Evolutionary conservation across 768 basidiomycete species (phyloP).

Genomic region (Neoboletus subvelutipes): DNA sequence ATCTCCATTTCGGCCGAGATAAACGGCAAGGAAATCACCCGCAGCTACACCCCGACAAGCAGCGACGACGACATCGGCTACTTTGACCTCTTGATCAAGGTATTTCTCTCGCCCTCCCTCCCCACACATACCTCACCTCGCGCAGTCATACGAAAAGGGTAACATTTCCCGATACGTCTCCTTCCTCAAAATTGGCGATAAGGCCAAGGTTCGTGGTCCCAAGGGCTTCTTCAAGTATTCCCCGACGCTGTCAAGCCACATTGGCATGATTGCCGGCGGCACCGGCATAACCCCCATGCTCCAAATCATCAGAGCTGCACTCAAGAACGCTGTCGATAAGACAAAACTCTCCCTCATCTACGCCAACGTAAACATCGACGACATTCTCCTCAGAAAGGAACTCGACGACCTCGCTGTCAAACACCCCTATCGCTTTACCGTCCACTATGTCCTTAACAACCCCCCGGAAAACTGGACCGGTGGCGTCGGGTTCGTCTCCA

Average conservation of each 20-base stretch:
- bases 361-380: constrained; percentile 91
- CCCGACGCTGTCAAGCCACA: constrained; percentile 65
- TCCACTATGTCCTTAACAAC: constrained; percentile 94
- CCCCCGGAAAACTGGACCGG: constrained; percentile 84
- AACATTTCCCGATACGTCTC: constrained; percentile 91
- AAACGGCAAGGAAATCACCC: constrained; percentile 83
- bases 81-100: constrained; percentile 98
- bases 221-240: constrained; percentile 92
- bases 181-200: constrained; percentile 83
- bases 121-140: not conserved
- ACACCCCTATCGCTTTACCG: constrained; percentile 68
- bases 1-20: constrained; percentile 90
- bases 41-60: constrained; percentile 95
- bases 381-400: constrained; percentile 89
- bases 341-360: constrained; percentile 89
- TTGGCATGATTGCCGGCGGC: constrained; percentile 98
- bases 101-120: constrained; percentile 29
- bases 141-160: constrained; percentile 91
- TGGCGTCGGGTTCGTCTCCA: constrained; percentile 90
- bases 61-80: constrained; percentile 90
- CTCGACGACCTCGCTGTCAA: constrained; percentile 72
- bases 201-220: constrained; percentile 89
- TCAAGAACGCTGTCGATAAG: constrained; percentile 83
- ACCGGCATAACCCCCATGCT: constrained; percentile 99
- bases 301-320: constrained; percentile 92